phyloP scores from a whole-genome alignment of 1,284 basidiomycete genomes.

The Phylloporus sp. region DNA sequence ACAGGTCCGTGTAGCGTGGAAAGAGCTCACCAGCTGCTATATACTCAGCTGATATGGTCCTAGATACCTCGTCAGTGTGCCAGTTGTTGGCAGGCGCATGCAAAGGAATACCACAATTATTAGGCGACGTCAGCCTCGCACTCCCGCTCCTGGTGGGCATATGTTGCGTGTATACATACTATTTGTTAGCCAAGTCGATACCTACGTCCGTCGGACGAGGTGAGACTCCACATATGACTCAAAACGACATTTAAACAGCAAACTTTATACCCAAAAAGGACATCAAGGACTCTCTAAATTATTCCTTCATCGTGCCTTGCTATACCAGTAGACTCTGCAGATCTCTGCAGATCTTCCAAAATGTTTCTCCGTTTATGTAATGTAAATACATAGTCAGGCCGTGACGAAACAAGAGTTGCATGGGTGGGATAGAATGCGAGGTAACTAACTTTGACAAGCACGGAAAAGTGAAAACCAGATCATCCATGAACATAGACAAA shows the following conservation, averaged over 20 bases:
- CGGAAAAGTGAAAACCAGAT: no score
- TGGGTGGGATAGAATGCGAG: background rate
- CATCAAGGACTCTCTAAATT: background rate
- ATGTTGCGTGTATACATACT: conserved; percentile 30
- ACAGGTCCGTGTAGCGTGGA: no score
- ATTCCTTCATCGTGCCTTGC: background rate
- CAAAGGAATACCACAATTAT: no score
- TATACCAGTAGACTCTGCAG: no score
- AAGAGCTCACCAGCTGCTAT: no score
- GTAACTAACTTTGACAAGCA: background rate
- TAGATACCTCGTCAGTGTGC: no score
- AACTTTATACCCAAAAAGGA: background rate
- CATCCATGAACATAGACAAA: background rate
- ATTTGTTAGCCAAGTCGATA: conserved; percentile 45
- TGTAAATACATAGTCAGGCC: no score
- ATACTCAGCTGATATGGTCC: no score
- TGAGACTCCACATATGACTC: background rate
- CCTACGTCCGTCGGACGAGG: conserved; percentile 19
- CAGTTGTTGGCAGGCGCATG: no score
- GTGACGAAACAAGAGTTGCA: background rate
- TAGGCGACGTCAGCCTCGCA: conserved; percentile 22
- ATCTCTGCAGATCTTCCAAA: no score
- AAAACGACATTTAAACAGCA: background rate
- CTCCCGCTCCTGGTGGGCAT: conserved; percentile 51
- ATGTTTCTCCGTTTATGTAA: no score